These are phyloP conservation scores for Trypanosoma theileri DNA, from an alignment of 208 protist species.

Conservation along the genomic window DNA sequence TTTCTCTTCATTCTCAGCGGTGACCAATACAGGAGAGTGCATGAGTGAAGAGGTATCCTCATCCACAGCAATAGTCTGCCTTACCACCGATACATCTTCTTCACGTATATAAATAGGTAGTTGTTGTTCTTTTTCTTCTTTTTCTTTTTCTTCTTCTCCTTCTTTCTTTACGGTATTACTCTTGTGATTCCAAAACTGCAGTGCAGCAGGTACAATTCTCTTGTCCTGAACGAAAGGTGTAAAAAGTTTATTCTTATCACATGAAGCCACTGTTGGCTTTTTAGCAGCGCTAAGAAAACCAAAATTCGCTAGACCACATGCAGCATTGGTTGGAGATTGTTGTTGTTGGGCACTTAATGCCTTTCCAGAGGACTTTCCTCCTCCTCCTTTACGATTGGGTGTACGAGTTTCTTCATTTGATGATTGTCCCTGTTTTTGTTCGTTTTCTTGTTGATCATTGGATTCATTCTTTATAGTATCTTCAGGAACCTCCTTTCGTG, in stretches of 20 bases:
- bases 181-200: constrained; percentile 63
- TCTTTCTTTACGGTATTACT: background rate
- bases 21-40: constrained; percentile 4
- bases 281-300: constrained; percentile 47
- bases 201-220: constrained; percentile 52
- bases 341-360: background rate
- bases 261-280: constrained; percentile 13
- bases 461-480: background rate
- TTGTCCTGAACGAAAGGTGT: constrained; percentile 79
- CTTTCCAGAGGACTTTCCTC: background rate
- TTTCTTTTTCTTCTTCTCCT: background rate
- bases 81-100: background rate
- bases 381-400: background rate
- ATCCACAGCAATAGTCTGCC: constrained; percentile 6
- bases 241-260: constrained; percentile 65
- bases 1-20: background rate
- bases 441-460: background rate
- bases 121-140: background rate
- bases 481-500: background rate
- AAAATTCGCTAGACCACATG: constrained; percentile 54
- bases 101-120: background rate
- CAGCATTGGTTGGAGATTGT: background rate
- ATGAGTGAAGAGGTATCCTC: constrained; percentile 19
- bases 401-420: background rate
- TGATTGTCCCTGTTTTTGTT: background rate